Evolutionary conservation across 495 filamentous ascomycete genomes (phyloP), one percentile per base, ranked within the genome.

Genomic region (Penicillium psychrofluorescens): DNA sequence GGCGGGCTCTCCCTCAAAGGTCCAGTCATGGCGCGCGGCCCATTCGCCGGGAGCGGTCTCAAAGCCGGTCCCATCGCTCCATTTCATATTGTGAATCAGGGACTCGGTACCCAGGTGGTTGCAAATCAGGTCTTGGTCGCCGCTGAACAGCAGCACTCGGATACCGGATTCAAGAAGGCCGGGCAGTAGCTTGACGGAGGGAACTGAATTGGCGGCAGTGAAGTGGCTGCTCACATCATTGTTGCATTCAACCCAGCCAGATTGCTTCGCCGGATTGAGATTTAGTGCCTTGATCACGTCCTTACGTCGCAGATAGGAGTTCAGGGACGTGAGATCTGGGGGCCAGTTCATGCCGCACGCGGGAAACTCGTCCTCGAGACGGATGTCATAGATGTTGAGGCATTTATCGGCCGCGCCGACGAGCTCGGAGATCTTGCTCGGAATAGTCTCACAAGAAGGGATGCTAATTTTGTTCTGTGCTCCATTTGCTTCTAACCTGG

Each of bases 261-360:
- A 77, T 36, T 76, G 75, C 62, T 95, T 95, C 41, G 83, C 84
- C 1, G 78, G 59, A 54, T 87, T 86, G 63, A 98, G 77, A 56
- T 98, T 83, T 27, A 98, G 71, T 2, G 92, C 92, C 5, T 75
- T 45, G 14, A 74, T 68, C 8, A 98, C 94, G 34, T 95, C 90
- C n/a, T 72, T 45, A 35, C 82, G 80, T 36, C 83, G 87, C 30
- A 98, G 76, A 61, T 97, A 98, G 0, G 88, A 89, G 7, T 80
- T 85, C 8, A 96, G 77, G 30, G 76, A 59, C 13, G 45, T 56
- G 43, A 98, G 68, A 63, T 97, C 94, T 32, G 87, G 83, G 8
- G 92, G 92, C 92, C 92, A 98, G 67, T 85, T 87, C 88, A 92
- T 92, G 43, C 92, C 92, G 58, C 92, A 98, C 38, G 78, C 78